phyloP scores from a whole-genome alignment of 805 yeast species.

The Pichia occidentalis region DNA sequence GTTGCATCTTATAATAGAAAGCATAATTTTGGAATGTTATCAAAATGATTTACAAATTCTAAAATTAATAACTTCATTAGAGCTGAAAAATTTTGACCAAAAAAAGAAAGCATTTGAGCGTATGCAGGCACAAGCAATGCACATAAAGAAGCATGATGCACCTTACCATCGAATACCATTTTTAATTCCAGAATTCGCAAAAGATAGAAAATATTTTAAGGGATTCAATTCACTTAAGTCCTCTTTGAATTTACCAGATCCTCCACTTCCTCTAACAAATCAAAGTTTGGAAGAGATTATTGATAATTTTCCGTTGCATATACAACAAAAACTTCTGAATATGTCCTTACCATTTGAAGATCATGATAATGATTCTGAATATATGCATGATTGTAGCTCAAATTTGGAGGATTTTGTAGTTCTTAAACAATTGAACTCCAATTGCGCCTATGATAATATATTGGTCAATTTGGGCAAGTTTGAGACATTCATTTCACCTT shows the following conservation, averaged over 20 bases:
- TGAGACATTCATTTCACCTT: conserved; percentile 41
- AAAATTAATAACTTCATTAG: conserved; percentile 50
- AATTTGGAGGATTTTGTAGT: conserved; percentile 11
- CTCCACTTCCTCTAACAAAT: conserved; percentile 51
- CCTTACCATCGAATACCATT: conserved; percentile 79
- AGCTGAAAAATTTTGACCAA: conserved; percentile 53
- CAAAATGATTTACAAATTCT: conserved; percentile 26
- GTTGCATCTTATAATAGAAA: conserved; percentile 44
- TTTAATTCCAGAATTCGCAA: conserved; percentile 45
- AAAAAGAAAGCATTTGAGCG: conserved; percentile 42
- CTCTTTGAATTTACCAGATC: conserved; percentile 56
- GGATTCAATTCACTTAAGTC: conserved; percentile 49
- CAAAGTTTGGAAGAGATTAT: conserved; percentile 40
- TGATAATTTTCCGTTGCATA: conserved; percentile 27
- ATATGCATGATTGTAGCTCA: conserved; percentile 7
- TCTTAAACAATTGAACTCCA: conserved; percentile 29
- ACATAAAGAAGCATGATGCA: conserved; percentile 65
- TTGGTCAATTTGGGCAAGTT: conserved; percentile 49
- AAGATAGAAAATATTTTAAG: conserved; percentile 42
- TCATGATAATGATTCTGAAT: conserved; percentile 6
- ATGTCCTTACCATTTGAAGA: conserved; percentile 5
- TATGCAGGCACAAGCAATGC: conserved; percentile 52
- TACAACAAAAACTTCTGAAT: conserved; percentile 16
- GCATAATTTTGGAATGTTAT: conserved; percentile 29
- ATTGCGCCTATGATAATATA: conserved; percentile 47